phyloP scores from a whole-genome alignment of 1,139 yeast species.

The Hyphopichia pseudoburtonii region DNA sequence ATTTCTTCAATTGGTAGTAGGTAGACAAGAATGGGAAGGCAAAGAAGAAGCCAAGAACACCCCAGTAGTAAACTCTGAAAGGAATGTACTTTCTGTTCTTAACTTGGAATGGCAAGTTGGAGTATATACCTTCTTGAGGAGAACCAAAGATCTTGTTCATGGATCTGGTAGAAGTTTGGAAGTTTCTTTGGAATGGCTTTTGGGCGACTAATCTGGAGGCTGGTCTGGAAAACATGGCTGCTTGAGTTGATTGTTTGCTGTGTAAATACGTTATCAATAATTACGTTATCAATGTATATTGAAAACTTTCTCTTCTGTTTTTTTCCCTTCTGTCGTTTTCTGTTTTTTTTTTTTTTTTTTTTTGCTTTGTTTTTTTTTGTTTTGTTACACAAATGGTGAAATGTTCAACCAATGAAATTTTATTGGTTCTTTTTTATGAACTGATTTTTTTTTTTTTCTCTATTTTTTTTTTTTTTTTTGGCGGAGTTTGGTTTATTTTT shows the following conservation, averaged over 20 bases:
- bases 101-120: constrained; percentile 91
- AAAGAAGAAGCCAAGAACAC: constrained; percentile 63
- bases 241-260: not conserved
- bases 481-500: too few species aligned
- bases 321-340: not conserved
- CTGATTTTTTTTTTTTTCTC: constrained; percentile 17
- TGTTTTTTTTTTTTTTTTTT: not conserved
- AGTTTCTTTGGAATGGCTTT: constrained; percentile 31
- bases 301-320: not conserved
- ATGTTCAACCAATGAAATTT: constrained; percentile 14
- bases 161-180: constrained; percentile 37
- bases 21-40: constrained; percentile 68
- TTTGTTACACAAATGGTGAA: too few species aligned
- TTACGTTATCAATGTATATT: not conserved
- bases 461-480: not conserved
- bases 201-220: constrained; percentile 37
- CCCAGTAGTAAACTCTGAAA: constrained; percentile 76
- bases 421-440: constrained; percentile 16
- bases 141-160: constrained; percentile 39
- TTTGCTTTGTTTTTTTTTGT: not conserved
- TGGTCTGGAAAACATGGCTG: constrained; percentile 17
- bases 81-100: constrained; percentile 85
- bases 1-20: constrained; percentile 72
- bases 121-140: constrained; percentile 80
- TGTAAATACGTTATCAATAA: not conserved